Base-by-base conservation (phyloP, 2,329 filamentous ascomycete genomes). In the Microcyclospora tardicrescens region DNA sequence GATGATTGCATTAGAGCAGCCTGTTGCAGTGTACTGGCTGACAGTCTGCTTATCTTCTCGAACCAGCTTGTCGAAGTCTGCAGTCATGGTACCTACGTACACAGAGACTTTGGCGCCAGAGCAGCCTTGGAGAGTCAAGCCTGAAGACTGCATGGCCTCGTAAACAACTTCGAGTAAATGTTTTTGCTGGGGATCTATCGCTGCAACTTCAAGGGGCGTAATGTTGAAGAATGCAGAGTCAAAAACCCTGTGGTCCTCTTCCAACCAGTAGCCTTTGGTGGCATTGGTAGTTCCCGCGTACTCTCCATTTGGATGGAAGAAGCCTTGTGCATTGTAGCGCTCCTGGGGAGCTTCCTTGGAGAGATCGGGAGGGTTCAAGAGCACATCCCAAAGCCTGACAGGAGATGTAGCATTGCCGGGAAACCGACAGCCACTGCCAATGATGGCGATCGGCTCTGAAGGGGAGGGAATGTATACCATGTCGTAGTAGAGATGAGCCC, bases 121-220 rank as follows among this genome's bases (percentile, higher is more conserved):
- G 14, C 12, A n/a, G 14, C 12, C 30, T 15, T n/a, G 12, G 6
- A 28, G 13, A 15, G 30, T 12, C 15, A 28, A 11, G 10, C 32
- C 29, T 49, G 28, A 65, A 69, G 51, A 13, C n/a, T 37, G 73
- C 14, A 39, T 30, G n/a, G 34, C 37, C 29, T 47, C 44, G 29
- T 37, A 47, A 10, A 37, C 29, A 12, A 34, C 28, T 29, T 45
- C 42, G 1, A 47, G 38, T 8, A 43, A 13, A 16, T 40, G 28
- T 4, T 43, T 35, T 19, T 44, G 42, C 16, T 48, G 42, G 2
- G 43, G 41, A 33, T 47, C 42, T 31, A 48, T 32, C 12, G 30
- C 30, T 32, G 12, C 12, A 4, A 15, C 30, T 15, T 32, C 30
- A 32, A 15, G 12, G 12, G 30, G 30, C 12, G 30, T n/a, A 10